Conservation (phyloP, 345 rosid species). For the Odontarrhena argentea region DNA sequence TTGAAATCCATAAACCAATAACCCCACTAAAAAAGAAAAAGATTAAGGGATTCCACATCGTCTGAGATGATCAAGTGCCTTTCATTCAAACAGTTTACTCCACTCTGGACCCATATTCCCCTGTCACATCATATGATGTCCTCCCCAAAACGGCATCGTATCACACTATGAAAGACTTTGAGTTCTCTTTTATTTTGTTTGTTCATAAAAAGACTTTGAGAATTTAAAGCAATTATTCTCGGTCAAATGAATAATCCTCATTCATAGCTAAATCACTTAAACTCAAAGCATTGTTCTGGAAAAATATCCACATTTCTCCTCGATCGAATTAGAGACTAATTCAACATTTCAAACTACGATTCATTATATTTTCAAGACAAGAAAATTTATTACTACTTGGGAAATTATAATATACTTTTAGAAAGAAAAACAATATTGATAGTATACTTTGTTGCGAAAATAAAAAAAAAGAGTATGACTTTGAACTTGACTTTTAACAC, state of each 20-base stretch:
- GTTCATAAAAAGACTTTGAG: not conserved
- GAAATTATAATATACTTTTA: too few species aligned
- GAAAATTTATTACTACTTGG: too few species aligned
- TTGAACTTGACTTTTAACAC: not conserved
- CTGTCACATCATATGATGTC: slow-evolving; percentile 32
- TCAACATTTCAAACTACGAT: not conserved
- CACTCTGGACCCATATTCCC: slow-evolving; percentile 32
- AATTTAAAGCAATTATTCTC: slow-evolving; percentile 25
- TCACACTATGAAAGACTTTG: slow-evolving; percentile 7
- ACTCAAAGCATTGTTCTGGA: not conserved
- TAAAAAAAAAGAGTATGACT: not conserved
- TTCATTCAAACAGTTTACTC: slow-evolving; percentile 11
- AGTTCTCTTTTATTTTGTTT: too few species aligned
- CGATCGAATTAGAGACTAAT: not conserved
- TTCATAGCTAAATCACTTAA: slow-evolving; percentile 3
- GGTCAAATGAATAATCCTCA: slow-evolving; percentile 18
- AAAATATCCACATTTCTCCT: not conserved
- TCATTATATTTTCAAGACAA: not conserved
- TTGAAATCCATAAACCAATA: too few species aligned
- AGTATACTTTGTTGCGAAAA: too few species aligned
- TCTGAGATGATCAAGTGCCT: not conserved
- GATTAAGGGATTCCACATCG: not conserved
- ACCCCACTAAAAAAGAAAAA: not conserved
- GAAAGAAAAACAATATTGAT: too few species aligned
- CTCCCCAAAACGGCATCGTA: slow-evolving; percentile 23